Base-by-base conservation (phyloP, 1,284 basidiomycete species). In the Exobasidium rhododendri region DNA sequence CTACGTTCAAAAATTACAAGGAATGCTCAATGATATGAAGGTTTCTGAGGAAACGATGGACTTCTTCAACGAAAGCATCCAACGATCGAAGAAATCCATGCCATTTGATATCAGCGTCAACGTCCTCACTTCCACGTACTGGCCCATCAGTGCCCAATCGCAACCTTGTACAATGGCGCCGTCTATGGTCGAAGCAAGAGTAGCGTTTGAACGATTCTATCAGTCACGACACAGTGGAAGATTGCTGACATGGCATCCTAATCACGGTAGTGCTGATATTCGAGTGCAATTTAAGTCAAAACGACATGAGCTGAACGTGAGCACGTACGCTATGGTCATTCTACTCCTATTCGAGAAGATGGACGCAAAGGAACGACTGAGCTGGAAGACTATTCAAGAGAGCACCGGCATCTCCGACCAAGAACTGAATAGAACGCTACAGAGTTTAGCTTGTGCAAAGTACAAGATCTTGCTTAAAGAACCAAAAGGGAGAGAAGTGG, bases 21-120 rank as follows among this genome's bases (percentile, higher is more conserved):
- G 96, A 59, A 99, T 99, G 96, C 94, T 99, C 84, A 87, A 94
- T 72, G 96, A 99, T 79, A 94, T 99, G 87, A 91, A 88, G 74
- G 81, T 96, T 43, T 94, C 91, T 20, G 82, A 84, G 28, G 96
- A 99, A 61, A 88, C 87, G 6, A 91, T 89, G 83, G 83, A 85
- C 56, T 85, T 85, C 3, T 98, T 92, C 80, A 85, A 85, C 58
- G 83, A 83, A 24, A 32, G 17, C 13, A 14, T 50, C 13, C 29
- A 58, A 32, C 31, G 55, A 13, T 35, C 17, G 46, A 58, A 44
- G 4, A 73, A 92, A 87, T 80, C 85, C 7, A 86, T 88, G 17
- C 83, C 86, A 3, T 85, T 94, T 65, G 91, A 94, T 53, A 83
- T 97, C 47, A 87, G 85, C 1, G 75, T 79, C 31, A 70, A 67